Percentiles rank a stretch among this genome's conserved stretches.
phyloP scores from a whole-genome alignment of 306 rosid genomes.

The Begonia masoniana region DNA sequence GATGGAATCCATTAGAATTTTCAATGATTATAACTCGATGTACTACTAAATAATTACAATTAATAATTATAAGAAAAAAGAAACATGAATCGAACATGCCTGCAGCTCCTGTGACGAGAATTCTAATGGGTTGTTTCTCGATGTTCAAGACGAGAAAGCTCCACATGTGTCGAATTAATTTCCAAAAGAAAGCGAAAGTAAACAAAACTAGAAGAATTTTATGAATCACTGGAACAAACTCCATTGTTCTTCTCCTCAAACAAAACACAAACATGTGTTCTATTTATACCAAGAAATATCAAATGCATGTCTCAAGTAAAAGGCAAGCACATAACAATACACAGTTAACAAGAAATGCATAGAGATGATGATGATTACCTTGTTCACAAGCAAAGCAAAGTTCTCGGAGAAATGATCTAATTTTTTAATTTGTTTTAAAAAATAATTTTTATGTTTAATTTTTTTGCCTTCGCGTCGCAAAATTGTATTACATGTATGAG shows the following conservation, averaged over 20 bases:
- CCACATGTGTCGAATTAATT: constrained; percentile 49
- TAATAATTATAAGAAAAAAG: too few species aligned
- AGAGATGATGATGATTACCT: too few species aligned
- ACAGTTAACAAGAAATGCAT: constrained; percentile 26
- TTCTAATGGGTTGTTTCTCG: neutral
- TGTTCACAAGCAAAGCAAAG: too few species aligned
- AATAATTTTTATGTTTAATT: too few species aligned
- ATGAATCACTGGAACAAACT: constrained; percentile 20
- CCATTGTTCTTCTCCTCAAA: constrained; percentile 16
- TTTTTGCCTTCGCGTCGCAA: too few species aligned
- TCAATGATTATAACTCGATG: neutral
- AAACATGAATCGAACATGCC: neutral
- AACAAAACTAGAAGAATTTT: constrained; percentile 35
- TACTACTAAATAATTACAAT: neutral
- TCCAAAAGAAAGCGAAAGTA: constrained; percentile 46
- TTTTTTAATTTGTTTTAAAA: too few species aligned
- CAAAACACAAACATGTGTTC: constrained; percentile 8
- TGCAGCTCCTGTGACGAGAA: neutral
- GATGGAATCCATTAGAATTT: constrained; percentile 3
- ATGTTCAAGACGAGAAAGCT: constrained; percentile 32
- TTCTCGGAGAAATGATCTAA: too few species aligned
- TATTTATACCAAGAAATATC: constrained; percentile 4
- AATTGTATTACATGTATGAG: too few species aligned
- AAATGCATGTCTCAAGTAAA: constrained; percentile 8
- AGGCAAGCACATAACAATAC: constrained; percentile 33